Evolutionary conservation across 441 rosid species (phyloP).

Genomic region (Erysimum cheiri): DNA sequence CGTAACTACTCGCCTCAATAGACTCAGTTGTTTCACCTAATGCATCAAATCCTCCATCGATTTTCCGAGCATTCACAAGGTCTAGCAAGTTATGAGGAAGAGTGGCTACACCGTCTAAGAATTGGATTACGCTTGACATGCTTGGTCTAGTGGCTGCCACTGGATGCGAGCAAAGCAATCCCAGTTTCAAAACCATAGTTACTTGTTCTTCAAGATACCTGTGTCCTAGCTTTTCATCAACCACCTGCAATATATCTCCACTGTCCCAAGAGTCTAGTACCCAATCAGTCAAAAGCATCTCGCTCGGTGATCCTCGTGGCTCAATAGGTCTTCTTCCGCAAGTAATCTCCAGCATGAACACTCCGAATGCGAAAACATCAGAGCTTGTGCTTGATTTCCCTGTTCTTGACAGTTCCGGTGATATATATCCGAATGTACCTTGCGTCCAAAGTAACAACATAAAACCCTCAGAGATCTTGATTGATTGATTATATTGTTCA

Average conservation of each 20-base stretch:
- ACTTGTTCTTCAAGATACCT: conserved; percentile 46
- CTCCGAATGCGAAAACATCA: conserved; percentile 64
- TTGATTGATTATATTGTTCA: conserved; percentile 16
- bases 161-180: conserved; percentile 54
- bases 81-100: conserved; percentile 37
- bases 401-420: conserved; percentile 57
- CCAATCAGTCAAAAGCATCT: conserved; percentile 54
- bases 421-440: conserved; percentile 56
- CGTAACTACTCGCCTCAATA: conserved; percentile 7
- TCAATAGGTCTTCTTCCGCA: conserved; percentile 46
- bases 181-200: conserved; percentile 50
- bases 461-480: conserved; percentile 1
- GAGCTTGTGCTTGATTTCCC: conserved; percentile 55
- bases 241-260: conserved; percentile 38
- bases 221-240: conserved; percentile 47
- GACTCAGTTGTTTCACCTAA: conserved; percentile 18
- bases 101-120: conserved; percentile 45
- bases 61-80: conserved; percentile 21
- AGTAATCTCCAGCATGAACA: conserved; percentile 64
- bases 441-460: conserved; percentile 47
- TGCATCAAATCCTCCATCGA: background rate
- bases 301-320: conserved; percentile 32
- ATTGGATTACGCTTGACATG: conserved; percentile 54
- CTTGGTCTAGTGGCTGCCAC: conserved; percentile 53
- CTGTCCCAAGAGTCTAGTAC: conserved; percentile 52